Evolutionary conservation across 345 rosid species (phyloP), one percentile per base, ranked within the genome.

Genomic region (Odontarrhena argentea): DNA sequence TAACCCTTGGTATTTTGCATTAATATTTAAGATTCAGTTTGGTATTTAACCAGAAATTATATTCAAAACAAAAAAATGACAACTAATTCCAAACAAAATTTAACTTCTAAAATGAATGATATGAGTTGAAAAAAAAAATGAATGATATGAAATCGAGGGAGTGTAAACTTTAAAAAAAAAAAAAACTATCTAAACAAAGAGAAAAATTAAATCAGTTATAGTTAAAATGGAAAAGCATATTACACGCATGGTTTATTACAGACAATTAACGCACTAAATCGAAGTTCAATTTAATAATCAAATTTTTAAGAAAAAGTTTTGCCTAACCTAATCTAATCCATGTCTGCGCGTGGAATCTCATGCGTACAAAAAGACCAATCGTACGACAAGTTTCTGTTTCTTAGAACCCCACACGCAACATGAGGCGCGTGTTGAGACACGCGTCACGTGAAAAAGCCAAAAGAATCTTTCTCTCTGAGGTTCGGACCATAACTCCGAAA

Each of bases 321-420:
- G 59, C 43, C 67, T 65, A 65, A 59, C 50, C 61, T 65, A 72
- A 64, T 64, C 61, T 65, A 72, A 64, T 64, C 76, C 60, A 71
- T 55, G 58, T 59, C 58, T 55, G 70, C 65, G 70, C 57, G 66
- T 60, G 77, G 77, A 60, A 73, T 66, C 77, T 73, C 72, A 73
- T 73, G 77, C 77, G 77, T 73, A 73, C 72, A 15, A 15, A 52
- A 62, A 65, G 61, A 73, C 76, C 71, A 73, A 65, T 73, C 28
- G 76, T 73, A 73, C 71, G 61, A 58, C 55, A 66, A 4, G 40
- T 25, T 73, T 34, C 35, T 43, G 55, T 65, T 65, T 14, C 67
- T 0, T 32, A 26, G 14, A 38, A 2, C 2, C 2, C 37, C 71
- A 66, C 62, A 35, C 71, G 32, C 36, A 59, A 14, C 9, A 9